Conservation (phyloP, 179 eudicot genomes). For the Silene vulgaris region DNA sequence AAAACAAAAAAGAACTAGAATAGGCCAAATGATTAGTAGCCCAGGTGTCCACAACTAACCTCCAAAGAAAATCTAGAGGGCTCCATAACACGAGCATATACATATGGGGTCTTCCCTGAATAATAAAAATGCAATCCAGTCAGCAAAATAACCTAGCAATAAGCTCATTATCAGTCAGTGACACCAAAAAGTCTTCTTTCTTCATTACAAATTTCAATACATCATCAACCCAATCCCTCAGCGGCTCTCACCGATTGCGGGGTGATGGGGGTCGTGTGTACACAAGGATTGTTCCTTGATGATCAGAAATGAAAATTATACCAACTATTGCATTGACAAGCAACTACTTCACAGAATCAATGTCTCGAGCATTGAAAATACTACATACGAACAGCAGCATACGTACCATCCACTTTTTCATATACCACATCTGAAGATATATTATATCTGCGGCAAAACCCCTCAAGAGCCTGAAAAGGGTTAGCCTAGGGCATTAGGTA, state of each 20-base stretch:
- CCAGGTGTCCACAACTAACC: constrained; percentile 37
- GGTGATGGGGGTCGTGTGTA: not conserved
- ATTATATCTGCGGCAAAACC: constrained; percentile 78
- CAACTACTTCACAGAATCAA: not conserved
- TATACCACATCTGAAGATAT: constrained; percentile 59
- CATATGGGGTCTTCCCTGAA: constrained; percentile 85
- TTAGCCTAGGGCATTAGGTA: not conserved
- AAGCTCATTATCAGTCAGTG: not conserved
- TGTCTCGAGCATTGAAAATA: not conserved
- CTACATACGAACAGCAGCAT: not conserved
- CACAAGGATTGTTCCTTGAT: not conserved
- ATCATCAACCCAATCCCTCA: not conserved
- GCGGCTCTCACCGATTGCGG: not conserved
- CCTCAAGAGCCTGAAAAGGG: constrained; percentile 80
- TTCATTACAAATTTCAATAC: not conserved
- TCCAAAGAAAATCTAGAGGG: constrained; percentile 73
- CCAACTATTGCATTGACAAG: not conserved
- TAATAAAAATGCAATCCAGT: constrained; percentile 11
- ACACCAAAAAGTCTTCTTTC: not conserved
- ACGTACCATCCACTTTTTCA: constrained; percentile 66
- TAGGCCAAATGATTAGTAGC: not conserved
- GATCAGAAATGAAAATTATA: not conserved
- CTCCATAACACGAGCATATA: constrained; percentile 76
- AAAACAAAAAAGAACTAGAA: constrained; percentile 9
- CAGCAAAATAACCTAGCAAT: constrained; percentile 4